These are phyloP conservation scores for Simplicillium aogashimaense DNA, from an alignment of 2,329 filamentous ascomycete genomes.

Conservation along the genomic window DNA sequence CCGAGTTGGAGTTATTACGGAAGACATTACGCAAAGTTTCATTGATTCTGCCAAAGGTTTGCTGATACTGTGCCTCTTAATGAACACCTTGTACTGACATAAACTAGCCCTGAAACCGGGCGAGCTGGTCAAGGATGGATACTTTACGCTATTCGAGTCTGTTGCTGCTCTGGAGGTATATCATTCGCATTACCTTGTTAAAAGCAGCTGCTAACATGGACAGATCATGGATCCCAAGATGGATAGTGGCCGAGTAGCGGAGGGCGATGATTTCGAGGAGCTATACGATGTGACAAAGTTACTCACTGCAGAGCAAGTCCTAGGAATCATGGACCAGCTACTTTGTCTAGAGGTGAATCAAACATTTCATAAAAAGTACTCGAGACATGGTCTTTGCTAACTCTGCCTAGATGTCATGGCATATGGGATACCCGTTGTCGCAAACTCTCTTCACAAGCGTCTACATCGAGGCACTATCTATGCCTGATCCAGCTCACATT, in stretches of 20 bases:
- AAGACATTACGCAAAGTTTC: conserved; percentile 51
- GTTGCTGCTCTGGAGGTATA: conserved; percentile 73
- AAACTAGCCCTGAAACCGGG: conserved; percentile 61
- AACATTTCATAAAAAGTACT: no score
- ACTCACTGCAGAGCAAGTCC: conserved; percentile 66
- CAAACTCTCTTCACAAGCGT: conserved; percentile 91
- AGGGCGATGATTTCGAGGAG: conserved; percentile 74
- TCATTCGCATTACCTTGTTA: conserved; percentile 1
- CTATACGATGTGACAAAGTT: conserved; percentile 64
- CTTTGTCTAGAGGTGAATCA: conserved; percentile 69
- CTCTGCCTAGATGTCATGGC: conserved; percentile 73
- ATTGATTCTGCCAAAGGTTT: conserved; percentile 40
- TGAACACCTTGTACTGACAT: no score
- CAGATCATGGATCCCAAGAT: conserved; percentile 99
- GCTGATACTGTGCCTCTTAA: conserved; percentile 8
- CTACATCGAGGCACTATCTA: conserved; percentile 76
- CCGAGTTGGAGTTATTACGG: conserved; percentile 40
- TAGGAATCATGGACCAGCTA: conserved; percentile 91
- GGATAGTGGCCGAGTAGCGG: conserved; percentile 80
- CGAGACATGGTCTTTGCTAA: background rate
- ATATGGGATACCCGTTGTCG: conserved; percentile 88
- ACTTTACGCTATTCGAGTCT: conserved; percentile 88
- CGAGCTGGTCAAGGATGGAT: conserved; percentile 85
- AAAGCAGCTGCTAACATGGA: conserved; percentile 1
- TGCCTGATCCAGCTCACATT: conserved; percentile 54